Base-by-base conservation (phyloP, 1,284 basidiomycete species). In the Cryptococcus sp. region DNA sequence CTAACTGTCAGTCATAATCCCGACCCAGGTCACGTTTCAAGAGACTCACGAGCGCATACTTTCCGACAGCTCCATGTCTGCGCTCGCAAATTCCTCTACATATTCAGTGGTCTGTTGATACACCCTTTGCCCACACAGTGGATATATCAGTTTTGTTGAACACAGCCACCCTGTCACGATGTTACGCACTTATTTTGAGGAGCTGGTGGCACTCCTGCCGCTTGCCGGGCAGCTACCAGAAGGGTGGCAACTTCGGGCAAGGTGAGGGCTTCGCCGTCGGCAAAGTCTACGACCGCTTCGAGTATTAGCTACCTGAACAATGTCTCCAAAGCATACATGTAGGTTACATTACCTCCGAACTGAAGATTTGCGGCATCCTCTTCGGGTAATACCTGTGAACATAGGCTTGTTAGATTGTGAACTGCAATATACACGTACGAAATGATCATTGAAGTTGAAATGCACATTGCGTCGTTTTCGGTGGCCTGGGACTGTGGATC, bases 281-380 rank as follows among this genome's bases (percentile, higher is more conserved):
- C 67, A 45, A 73, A 74, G 18, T 74, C 73, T 75, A 52, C n/a
- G 20, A 20, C 11, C 23, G 24, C 15, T 13, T 33, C 28, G n/a
- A n/a, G 9, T 7, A 43, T 21, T 23, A 8, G 46, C 15, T 23
- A 8, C 42, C 15, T 43, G 8, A 46, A 11, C 37, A 6, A 28
- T 18, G 12, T 15, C n/a, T 15, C 18, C 24, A 46, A 13, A 21
- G 23, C 9, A 37, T 12, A 35, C 9, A 35, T 24, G 33, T 23
- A 38, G 37, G 16, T 36, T 28, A 35, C 36, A 66, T 57, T n/a
- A 71, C 72, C 72, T 57, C 73, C 73, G 49, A 75, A 75, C 59
- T 75, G 72, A 21, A 75, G 61, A 60, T 75, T 75, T 23, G 72
- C 74, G 36, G 73, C 73, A 59, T 75, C 73, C 50, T 75, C 73